A percentile compares a stretch with the other conserved stretches of the same genome.
phyloP scores from a whole-genome alignment of 179 eudicot genomes.

The Amaranthus tricolor region DNA sequence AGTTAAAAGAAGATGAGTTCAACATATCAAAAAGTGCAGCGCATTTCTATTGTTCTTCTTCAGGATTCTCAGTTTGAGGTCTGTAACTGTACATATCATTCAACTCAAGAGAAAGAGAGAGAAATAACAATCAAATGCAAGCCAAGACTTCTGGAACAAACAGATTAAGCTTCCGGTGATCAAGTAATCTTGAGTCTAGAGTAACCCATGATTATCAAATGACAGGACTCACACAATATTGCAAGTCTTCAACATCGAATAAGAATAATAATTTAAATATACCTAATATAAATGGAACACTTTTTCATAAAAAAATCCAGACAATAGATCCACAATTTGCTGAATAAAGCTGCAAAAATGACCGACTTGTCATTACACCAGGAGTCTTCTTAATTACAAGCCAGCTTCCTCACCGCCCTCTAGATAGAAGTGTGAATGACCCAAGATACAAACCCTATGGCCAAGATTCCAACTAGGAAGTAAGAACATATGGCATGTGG shows the following conservation, averaged over 20 bases:
- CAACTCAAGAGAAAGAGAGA: background rate
- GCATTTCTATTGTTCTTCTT: background rate
- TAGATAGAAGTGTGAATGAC: constrained; percentile 48
- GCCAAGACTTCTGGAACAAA: background rate
- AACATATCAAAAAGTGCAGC: background rate
- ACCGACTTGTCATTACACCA: constrained; percentile 52
- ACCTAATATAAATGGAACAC: constrained; percentile 24
- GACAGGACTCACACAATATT: constrained; percentile 7
- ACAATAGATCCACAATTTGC: constrained; percentile 29
- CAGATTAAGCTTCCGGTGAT: background rate
- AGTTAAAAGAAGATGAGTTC: background rate
- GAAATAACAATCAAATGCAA: constrained; percentile 12
- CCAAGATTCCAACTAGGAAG: constrained; percentile 52
- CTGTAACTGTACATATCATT: background rate
- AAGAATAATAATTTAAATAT: constrained; percentile 13
- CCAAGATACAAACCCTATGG: constrained; percentile 62
- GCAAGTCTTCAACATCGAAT: constrained; percentile 22
- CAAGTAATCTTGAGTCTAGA: background rate
- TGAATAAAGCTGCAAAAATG: constrained; percentile 34
- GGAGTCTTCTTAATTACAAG: constrained; percentile 52
- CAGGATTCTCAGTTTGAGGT: background rate
- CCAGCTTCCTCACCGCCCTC: constrained; percentile 63
- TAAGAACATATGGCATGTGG: constrained; percentile 32
- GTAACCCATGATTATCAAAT: constrained; percentile 10
- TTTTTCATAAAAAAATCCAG: constrained; percentile 21